Evolutionary conservation across 2,329 filamentous ascomycete species (phyloP), one percentile per base, ranked within the genome.

Genomic region (Aspergillus fructus): DNA sequence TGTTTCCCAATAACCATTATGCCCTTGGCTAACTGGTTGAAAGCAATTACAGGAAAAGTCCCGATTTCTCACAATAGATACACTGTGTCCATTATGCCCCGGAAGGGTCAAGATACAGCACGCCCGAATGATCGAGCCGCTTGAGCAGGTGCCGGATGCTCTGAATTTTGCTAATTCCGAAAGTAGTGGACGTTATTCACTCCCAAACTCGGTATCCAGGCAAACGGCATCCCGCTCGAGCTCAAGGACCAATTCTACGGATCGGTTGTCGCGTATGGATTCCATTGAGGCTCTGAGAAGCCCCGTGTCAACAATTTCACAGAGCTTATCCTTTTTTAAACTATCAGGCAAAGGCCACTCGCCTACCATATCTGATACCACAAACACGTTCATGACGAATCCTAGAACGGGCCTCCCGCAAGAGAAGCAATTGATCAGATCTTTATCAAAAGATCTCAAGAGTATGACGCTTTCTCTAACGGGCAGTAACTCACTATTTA

Each of bases 41-140:
- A 56, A 64, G 63, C 58, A 62, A 59, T 55, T 66, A 12, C 63
- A 62, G 46, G 59, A 55, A 11, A 66, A 52, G n/a, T 46, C 55
- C n/a, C 50, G 57, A 4, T 60, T 64, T 50, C 55, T 67, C 8
- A 57, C 48, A 2, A 47, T 66, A 41, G 64, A 71, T 53, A 62
- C 71, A 7, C 51, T 56, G 17, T 74, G 71, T 53, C 72, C 71
- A 12, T 64, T 72, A 17, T 74, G 72, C 52, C 61, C 64, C 6
- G 60, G 62, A 45, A 66, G 62, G 15, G 66, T 66, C 4, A 68
- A 63, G 45, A 71, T 74, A 53, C 72, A 72, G 23, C 65, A 62
- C 49, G 71, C 70, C 42, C 71, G 71, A 8, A 64, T 74, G 42
- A 66, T 73, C n/a, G 70, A 74, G 54, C 67, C 69, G 9, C 64